Base-by-base conservation (phyloP, 257 asterid genomes). In the Catharanthus roseus region DNA sequence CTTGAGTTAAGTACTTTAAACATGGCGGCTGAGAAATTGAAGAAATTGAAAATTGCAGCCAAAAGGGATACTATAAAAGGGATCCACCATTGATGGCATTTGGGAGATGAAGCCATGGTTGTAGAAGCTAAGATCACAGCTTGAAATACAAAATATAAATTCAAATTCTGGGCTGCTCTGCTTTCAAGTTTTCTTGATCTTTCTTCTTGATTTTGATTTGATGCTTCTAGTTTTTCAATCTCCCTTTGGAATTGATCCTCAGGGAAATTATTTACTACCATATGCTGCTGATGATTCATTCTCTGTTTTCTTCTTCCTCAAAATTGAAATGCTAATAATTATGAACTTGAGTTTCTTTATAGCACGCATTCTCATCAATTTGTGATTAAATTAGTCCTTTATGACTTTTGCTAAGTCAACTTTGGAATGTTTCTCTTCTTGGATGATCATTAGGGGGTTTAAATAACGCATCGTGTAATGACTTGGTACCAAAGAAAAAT, bases 61-160 rank as follows among this genome's bases (percentile, higher is more conserved):
- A 86, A 72, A 66, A 84, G 77, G 44, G 91, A 86, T 29, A 81
- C 81, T 18, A 72, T 31, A 72, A 83, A 72, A 0, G 88, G 89
- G 28, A 86, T 71, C 92, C 92, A 86, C 86, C 85, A 82, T 73
- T 56, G 65, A 34, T 29, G 74, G 73, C 89, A 84, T 71, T 65
- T 80, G 31, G 72, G 65, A 23, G 85, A 31, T 49, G 82, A 16
- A 13, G 79, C 47, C 21, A 71, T 4, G 77, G 83, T 67, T 70
- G 78, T 75, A 71, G 88, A 82, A 56, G 76, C 74, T 1, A 86
- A 81, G 70, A 86, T 72, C 60, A 84, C 84, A 19, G 91, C 89
- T 34, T 86, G 89, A 73, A 86, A 84, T 21, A 84, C 77, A 76
- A 82, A 86, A 34, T 80, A 84, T 15, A 86, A 57, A 79, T 84